These are phyloP conservation scores for Funneliformis mosseae DNA, from an alignment of 192 early-diverging fungal species.

Conservation along the genomic window DNA sequence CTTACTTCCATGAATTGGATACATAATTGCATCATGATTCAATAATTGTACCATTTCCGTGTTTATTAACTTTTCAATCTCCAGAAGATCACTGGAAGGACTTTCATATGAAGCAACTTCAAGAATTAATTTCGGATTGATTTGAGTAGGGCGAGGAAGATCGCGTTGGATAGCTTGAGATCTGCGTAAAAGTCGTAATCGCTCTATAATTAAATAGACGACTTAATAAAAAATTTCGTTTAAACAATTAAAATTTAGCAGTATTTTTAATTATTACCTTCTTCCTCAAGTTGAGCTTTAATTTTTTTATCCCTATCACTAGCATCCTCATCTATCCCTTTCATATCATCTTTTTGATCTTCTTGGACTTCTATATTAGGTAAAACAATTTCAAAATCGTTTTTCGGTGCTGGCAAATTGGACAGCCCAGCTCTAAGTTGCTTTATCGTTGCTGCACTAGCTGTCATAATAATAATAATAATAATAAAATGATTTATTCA, in stretches of 20 bases:
- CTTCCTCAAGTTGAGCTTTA: constrained; percentile 51
- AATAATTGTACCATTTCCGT: constrained; percentile 3
- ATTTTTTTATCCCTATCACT: constrained; percentile 64
- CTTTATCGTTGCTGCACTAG: constrained; percentile 41
- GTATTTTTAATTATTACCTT: constrained; percentile 42
- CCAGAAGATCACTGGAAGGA: neutral
- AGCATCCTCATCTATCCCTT: constrained; percentile 66
- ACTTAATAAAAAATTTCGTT: neutral
- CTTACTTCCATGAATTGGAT: constrained; percentile 22
- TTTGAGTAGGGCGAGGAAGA: constrained; percentile 13
- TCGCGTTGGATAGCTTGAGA: constrained; percentile 17
- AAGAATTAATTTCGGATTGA: neutral
- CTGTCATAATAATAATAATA: constrained; percentile 1
- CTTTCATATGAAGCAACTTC: neutral
- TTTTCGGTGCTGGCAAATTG: constrained; percentile 82
- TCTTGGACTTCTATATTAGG: constrained; percentile 65
- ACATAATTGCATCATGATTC: neutral
- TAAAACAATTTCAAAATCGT: constrained; percentile 90
- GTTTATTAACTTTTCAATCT: constrained; percentile 1
- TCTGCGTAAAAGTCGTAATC: neutral
- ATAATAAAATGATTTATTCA: neutral
- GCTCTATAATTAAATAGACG: neutral
- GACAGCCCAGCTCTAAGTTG: constrained; percentile 72
- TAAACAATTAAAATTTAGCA: too few species aligned
- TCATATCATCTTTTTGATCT: constrained; percentile 26